phyloP scores from a whole-genome alignment of 768 basidiomycete species.

The Tulasnella sp. region DNA sequence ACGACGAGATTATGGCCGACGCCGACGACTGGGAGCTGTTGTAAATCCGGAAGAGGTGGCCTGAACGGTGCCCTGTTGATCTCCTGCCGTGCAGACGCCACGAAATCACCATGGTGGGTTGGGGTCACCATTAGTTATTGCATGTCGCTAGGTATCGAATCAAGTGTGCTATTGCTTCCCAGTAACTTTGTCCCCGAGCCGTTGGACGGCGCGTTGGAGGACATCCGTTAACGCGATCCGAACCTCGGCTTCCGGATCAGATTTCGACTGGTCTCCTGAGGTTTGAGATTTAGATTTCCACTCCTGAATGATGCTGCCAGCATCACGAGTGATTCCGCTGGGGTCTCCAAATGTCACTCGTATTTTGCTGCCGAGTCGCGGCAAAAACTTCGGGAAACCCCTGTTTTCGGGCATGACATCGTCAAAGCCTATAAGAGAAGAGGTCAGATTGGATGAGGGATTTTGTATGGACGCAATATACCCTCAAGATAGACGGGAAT shows the following conservation, averaged over 20 bases:
- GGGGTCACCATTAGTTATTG: background rate
- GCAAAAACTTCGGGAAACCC: constrained; percentile 57
- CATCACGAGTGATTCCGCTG: constrained; percentile 1
- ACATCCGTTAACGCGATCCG: background rate
- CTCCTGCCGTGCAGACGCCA: background rate
- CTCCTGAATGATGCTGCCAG: background rate
- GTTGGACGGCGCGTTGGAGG: background rate
- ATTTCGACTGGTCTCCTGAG: background rate
- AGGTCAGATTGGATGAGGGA: background rate
- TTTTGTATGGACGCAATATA: constrained; percentile 20
- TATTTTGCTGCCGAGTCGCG: constrained; percentile 48
- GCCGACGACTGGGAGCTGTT: background rate
- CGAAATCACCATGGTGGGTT: background rate
- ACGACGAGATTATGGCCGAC: background rate
- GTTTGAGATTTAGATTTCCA: background rate
- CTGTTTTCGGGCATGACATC: constrained; percentile 84
- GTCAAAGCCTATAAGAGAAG: constrained; percentile 51
- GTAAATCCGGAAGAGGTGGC: background rate
- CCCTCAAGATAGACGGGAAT: constrained; percentile 94
- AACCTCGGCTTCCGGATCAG: background rate
- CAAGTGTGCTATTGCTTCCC: background rate
- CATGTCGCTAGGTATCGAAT: background rate
- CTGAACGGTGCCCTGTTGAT: background rate
- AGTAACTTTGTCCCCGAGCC: constrained; percentile 1
- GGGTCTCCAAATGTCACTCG: constrained; percentile 75